Evolutionary conservation across 2,329 filamentous ascomycete genomes (phyloP).

Genomic region (Colletotrichum eleusines): DNA sequence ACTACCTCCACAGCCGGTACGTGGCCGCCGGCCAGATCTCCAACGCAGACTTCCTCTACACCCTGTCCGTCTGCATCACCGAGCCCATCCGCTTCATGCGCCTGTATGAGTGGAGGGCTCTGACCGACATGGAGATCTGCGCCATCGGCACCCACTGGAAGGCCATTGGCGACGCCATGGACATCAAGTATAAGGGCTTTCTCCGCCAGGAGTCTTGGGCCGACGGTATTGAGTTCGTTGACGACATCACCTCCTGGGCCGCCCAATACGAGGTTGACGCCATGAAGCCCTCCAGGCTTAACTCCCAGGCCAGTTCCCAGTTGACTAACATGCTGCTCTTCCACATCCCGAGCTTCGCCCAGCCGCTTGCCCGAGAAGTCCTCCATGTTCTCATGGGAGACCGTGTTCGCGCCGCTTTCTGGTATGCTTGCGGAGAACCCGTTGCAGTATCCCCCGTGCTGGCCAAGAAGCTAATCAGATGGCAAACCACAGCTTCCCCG

Average conservation of each 20-base stretch:
- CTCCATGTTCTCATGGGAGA: slow-evolving; percentile 73
- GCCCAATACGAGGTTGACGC: slow-evolving; percentile 67
- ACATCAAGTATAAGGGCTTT: slow-evolving; percentile 64
- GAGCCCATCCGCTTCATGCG: slow-evolving; percentile 75
- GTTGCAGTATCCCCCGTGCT: not conserved
- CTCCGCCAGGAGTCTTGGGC: slow-evolving; percentile 56
- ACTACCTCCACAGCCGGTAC: slow-evolving; percentile 55
- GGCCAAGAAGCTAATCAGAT: not conserved
- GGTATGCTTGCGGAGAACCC: slow-evolving; percentile 56
- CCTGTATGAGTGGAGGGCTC: slow-evolving; percentile 76
- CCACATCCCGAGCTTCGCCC: slow-evolving; percentile 60
- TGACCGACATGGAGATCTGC: slow-evolving; percentile 76
- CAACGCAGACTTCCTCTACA: slow-evolving; percentile 56
- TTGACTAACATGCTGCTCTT: slow-evolving; percentile 72
- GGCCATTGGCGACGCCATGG: slow-evolving; percentile 76
- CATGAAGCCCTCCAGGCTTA: slow-evolving; percentile 67
- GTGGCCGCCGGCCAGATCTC: slow-evolving; percentile 52
- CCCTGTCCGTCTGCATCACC: slow-evolving; percentile 69
- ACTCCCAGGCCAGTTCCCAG: slow-evolving; percentile 66
- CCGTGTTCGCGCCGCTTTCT: slow-evolving; percentile 72
- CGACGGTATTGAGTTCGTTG: slow-evolving; percentile 64
- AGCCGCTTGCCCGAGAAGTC: slow-evolving; percentile 62
- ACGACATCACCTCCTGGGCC: slow-evolving; percentile 62
- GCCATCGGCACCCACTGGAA: slow-evolving; percentile 79
- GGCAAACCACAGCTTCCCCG: slow-evolving; percentile 54